Percentiles rank a stretch among this genome's conserved stretches.
Evolutionary conservation across 306 rosid genomes (phyloP).

Genomic region (Dryas octopetala): DNA sequence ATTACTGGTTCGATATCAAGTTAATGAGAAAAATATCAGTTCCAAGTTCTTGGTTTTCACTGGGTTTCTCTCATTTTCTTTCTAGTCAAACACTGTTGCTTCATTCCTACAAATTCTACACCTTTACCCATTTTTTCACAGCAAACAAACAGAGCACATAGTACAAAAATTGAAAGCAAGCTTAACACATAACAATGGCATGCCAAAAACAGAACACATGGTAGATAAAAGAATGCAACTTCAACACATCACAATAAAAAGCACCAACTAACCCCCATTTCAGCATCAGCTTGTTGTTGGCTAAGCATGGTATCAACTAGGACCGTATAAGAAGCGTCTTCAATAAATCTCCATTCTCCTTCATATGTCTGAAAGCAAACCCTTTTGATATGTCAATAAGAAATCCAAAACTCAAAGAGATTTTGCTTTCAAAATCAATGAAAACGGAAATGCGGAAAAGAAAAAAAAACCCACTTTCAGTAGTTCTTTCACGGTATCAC

Average conservation of each 20-base stretch:
- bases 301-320: constrained; percentile 46
- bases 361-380: constrained; percentile 49
- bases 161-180: too few relatives aligned
- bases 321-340: constrained; percentile 41
- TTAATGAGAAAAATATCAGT: too few relatives aligned
- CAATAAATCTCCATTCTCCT: constrained; percentile 55
- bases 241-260: background rate
- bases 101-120: too few relatives aligned
- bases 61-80: too few relatives aligned
- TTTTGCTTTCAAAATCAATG: background rate
- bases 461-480: constrained; percentile 36
- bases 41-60: too few relatives aligned
- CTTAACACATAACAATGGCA: too few relatives aligned
- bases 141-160: too few relatives aligned
- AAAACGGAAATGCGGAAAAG: background rate
- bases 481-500: constrained; percentile 32
- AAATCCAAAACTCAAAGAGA: background rate
- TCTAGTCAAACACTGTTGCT: too few relatives aligned
- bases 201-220: background rate
- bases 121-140: too few relatives aligned
- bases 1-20: too few relatives aligned
- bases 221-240: background rate
- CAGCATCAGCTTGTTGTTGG: constrained; percentile 10
- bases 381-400: background rate
- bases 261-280: constrained; percentile 19